Evolutionary conservation across 371 early-diverging fungal species (phyloP).

Genomic region (Synchytrium microbalum): DNA sequence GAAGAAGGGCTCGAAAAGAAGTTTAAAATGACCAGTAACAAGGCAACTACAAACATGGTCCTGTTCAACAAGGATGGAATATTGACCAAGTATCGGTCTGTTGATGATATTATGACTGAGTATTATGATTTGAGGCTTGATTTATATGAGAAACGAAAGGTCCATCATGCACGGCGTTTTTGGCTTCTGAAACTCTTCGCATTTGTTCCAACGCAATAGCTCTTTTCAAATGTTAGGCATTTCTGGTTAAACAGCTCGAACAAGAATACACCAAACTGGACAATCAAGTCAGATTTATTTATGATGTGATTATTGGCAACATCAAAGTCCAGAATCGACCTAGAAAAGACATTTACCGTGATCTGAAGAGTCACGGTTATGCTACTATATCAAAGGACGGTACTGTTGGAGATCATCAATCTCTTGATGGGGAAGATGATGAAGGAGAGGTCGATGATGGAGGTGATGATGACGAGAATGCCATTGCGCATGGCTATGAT

Average conservation of each 20-base stretch:
- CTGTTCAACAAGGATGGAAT: slow-evolving; percentile 91
- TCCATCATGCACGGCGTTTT: slow-evolving; percentile 12
- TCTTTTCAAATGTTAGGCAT: slow-evolving; percentile 38
- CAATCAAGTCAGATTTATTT: slow-evolving; percentile 91
- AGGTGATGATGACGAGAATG: slow-evolving; percentile 20
- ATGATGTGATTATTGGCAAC: slow-evolving; percentile 79
- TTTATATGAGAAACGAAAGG: slow-evolving; percentile 91
- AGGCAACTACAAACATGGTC: slow-evolving; percentile 90
- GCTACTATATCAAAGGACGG: slow-evolving; percentile 42
- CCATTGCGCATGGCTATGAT: slow-evolving; percentile 60
- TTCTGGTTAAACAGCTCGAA: slow-evolving; percentile 60
- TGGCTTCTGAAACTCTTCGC: not conserved
- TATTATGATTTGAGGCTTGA: slow-evolving; percentile 85
- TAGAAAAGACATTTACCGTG: slow-evolving; percentile 66
- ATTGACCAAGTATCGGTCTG: slow-evolving; percentile 73
- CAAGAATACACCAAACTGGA: slow-evolving; percentile 72
- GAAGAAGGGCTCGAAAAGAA: slow-evolving; percentile 71
- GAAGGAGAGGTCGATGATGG: slow-evolving; percentile 41
- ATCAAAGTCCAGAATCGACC: slow-evolving; percentile 84
- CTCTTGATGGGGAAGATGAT: slow-evolving; percentile 36
- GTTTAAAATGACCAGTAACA: slow-evolving; percentile 70
- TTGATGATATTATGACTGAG: slow-evolving; percentile 85
- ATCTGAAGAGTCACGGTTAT: slow-evolving; percentile 69
- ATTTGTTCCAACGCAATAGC: not conserved
- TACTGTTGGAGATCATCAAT: not conserved